A percentile compares a stretch with the other conserved stretches of the same genome.
Evolutionary conservation across 2,329 filamentous ascomycete species (phyloP).

Genomic region (Onygenales sp.): DNA sequence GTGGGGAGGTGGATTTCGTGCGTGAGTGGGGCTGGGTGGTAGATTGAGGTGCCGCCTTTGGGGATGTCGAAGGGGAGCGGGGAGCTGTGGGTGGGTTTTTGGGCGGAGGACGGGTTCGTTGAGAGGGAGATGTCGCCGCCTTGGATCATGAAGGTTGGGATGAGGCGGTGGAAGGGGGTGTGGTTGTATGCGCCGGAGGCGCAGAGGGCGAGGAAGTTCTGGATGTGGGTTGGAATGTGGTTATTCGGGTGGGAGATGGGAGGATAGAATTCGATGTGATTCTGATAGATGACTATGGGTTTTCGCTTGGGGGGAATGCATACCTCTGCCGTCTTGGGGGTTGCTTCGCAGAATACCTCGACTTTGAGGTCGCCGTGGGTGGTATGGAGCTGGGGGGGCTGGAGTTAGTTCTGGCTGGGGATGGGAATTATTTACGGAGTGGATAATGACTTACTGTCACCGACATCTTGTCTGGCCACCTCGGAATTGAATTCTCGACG

Average conservation of each 20-base stretch:
- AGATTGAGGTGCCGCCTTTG: slow-evolving; percentile 50
- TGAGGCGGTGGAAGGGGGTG: slow-evolving; percentile 54
- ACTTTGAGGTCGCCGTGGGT: slow-evolving; percentile 85
- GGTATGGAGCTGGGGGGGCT: slow-evolving; percentile 57
- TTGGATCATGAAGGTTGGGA: slow-evolving; percentile 57
- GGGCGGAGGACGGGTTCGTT: slow-evolving; percentile 30
- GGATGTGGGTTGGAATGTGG: slow-evolving; percentile 2
- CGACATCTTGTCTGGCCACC: slow-evolving; percentile 6
- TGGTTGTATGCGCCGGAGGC: slow-evolving; percentile 51
- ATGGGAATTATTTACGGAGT: background rate
- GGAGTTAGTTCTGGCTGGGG: background rate
- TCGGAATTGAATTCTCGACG: background rate
- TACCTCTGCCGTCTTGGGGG: slow-evolving; percentile 84
- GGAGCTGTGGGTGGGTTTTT: slow-evolving; percentile 25
- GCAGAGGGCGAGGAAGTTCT: slow-evolving; percentile 59
- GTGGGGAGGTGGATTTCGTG: slow-evolving; percentile 53
- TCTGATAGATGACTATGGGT: background rate
- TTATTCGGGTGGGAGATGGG: background rate
- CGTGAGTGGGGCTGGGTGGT: slow-evolving; percentile 43
- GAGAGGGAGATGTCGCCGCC: slow-evolving; percentile 44
- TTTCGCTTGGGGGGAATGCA: slow-evolving; percentile 12
- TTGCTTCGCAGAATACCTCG: slow-evolving; percentile 90
- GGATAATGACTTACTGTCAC: slow-evolving; percentile 7
- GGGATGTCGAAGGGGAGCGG: slow-evolving; percentile 39
- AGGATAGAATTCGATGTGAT: no score